Evolutionary conservation across 345 rosid genomes (phyloP).

Genomic region (Gynandropsis gynandra): DNA sequence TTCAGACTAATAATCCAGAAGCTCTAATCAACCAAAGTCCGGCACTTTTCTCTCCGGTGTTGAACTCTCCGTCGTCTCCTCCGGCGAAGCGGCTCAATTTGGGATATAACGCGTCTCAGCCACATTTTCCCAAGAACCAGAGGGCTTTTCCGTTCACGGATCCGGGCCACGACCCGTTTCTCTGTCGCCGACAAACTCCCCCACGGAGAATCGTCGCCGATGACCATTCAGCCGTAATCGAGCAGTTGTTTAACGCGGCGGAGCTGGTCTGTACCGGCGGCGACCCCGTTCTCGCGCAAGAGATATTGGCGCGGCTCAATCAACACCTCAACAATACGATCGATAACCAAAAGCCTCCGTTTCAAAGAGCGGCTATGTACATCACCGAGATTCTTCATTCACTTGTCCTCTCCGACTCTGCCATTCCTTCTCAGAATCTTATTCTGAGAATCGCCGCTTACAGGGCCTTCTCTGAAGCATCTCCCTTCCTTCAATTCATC

Average conservation of each 20-base stretch:
- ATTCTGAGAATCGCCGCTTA: conserved; percentile 76
- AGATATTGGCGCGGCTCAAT: conserved; percentile 99
- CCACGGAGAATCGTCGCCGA: conserved; percentile 16
- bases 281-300: conserved; percentile 77
- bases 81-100: conserved; percentile 37
- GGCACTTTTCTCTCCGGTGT: conserved; percentile 32
- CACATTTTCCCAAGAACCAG: conserved; percentile 20
- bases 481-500: conserved; percentile 72
- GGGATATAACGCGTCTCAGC: conserved; percentile 11
- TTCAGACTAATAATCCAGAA: conserved; percentile 16
- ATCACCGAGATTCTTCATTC: conserved; percentile 65
- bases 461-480: conserved; percentile 70
- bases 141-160: conserved; percentile 14
- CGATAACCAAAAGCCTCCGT: conserved; percentile 55
- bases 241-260: conserved; percentile 66
- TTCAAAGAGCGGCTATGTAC: conserved; percentile 73
- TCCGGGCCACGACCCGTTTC: conserved; percentile 12
- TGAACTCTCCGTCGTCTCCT: conserved; percentile 41
- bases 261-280: conserved; percentile 68
- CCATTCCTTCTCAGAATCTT: conserved; percentile 30
- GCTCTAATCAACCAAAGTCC: conserved; percentile 37
- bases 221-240: conserved; percentile 36
- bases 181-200: background rate
- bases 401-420: conserved; percentile 32
- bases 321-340: conserved; percentile 30